phyloP scores from a whole-genome alignment of 805 yeast species.

The Saccharomyces cerevisiae region DNA sequence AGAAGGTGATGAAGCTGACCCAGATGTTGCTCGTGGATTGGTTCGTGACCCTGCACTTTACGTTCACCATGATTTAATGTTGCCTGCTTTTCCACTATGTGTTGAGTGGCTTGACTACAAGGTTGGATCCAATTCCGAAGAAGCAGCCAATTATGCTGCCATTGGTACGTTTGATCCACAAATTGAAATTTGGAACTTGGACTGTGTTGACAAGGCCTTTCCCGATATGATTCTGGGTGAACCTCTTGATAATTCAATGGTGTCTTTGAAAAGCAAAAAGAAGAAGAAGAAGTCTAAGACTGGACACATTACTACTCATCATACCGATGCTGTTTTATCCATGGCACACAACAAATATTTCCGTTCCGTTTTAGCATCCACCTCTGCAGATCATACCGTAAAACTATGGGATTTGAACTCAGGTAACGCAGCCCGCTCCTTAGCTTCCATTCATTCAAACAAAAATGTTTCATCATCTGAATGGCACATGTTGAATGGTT shows the following conservation, averaged over 20 bases:
- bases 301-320: slow-evolving; percentile 61
- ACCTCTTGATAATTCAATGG: slow-evolving; percentile 38
- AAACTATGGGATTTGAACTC: slow-evolving; percentile 88
- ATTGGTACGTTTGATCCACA: slow-evolving; percentile 96
- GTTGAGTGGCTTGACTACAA: slow-evolving; percentile 87
- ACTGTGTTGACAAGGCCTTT: slow-evolving; percentile 84
- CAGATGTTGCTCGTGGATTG: slow-evolving; percentile 67
- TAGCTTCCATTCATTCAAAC: slow-evolving; percentile 56
- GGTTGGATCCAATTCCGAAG: slow-evolving; percentile 44
- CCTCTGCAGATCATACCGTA: slow-evolving; percentile 91
- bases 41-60: slow-evolving; percentile 70
- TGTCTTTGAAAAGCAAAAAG: slow-evolving; percentile 35
- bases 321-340: slow-evolving; percentile 89
- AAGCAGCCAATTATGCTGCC: slow-evolving; percentile 87
- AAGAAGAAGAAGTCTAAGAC: slow-evolving; percentile 42
- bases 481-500: slow-evolving; percentile 70
- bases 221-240: slow-evolving; percentile 92
- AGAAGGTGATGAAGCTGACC: slow-evolving; percentile 52
- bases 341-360: slow-evolving; percentile 73
- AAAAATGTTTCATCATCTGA: slow-evolving; percentile 78
- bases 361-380: slow-evolving; percentile 81
- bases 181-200: slow-evolving; percentile 94
- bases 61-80: slow-evolving; percentile 93
- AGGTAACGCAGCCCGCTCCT: slow-evolving; percentile 70
- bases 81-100: slow-evolving; percentile 94